Evolutionary conservation across 2,329 filamentous ascomycete genomes (phyloP), one percentile per base, ranked within the genome.

Genomic region (Rutstroemia sp.): DNA sequence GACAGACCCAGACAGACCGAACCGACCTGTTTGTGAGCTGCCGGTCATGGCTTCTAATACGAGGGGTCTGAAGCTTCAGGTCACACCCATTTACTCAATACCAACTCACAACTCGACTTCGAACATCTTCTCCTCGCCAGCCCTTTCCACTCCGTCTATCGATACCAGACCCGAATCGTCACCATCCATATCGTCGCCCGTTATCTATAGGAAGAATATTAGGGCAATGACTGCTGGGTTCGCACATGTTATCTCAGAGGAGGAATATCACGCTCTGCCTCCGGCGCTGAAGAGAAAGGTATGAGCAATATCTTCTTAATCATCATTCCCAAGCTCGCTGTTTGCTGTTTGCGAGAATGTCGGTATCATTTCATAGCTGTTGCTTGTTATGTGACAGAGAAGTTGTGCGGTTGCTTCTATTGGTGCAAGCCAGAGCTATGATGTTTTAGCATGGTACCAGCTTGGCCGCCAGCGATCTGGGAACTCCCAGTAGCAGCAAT

Each of bases 271-370:
- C 61, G 72, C 75, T 40, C 68, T 79, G 55, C 76, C 77, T 8
- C 61, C 75, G 47, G 75, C 76, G n/a, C 74, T 79, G 21, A 73
- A 75, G 60, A 72, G 75, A 67, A 79, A 79, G 74, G 77, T 79
- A 68, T 54, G 68, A 75, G 7, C 25, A 71, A 16, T 51, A 45
- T 56, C 36, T 55, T 46, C 55, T 42, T 30, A 10, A 34, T 45
- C 40, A 44, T 21, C 10, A 48, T 27, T 48, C 27, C n/a, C 9
- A 25, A 56, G 19, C 25, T 51, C 19, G 42, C n/a, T 39, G 27
- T 19, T 4, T 19, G 27, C 4, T 39, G 27, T 34, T 4, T 19
- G 27, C 4, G 9, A 44, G 17, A 55, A 23, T 23, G 40, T 50
- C 27, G 34, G 23, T 6, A 34, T 30, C 46, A 42, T 27, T 56